A percentile compares a stretch with the other conserved stretches of the same genome.
Evolutionary conservation across 148 eudicot genomes (phyloP).

Genomic region (Silene uniflora): DNA sequence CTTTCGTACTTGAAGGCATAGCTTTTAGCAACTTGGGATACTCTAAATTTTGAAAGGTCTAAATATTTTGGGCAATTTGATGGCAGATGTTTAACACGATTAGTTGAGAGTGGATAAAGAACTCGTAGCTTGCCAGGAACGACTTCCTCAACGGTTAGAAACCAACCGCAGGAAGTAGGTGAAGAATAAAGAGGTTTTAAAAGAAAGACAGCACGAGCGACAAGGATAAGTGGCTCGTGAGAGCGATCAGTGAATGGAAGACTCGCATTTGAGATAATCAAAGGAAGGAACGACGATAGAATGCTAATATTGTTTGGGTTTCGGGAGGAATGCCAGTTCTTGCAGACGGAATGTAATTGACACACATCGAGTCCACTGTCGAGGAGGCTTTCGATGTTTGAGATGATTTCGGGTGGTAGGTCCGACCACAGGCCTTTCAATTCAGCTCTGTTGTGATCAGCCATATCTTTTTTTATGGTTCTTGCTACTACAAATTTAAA

Average conservation of each 20-base stretch:
- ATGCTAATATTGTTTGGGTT: neutral
- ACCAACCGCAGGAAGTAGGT: too few species aligned
- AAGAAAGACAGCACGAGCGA: too few species aligned
- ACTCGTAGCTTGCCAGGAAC: too few species aligned
- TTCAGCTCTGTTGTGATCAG: neutral
- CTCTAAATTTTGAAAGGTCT: too few species aligned
- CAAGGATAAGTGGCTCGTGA: neutral
- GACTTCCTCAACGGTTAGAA: too few species aligned
- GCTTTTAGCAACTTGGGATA: too few species aligned
- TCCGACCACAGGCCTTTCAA: conserved; percentile 2
- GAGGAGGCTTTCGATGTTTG: neutral
- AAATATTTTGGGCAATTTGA: too few species aligned
- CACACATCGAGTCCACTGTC: neutral
- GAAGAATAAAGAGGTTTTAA: too few species aligned
- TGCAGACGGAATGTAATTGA: conserved; percentile 7
- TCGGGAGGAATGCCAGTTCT: conserved; percentile 6
- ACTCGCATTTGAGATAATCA: neutral
- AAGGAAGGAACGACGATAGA: neutral
- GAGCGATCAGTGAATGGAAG: conserved; percentile 6
- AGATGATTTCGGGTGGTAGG: conserved; percentile 4
- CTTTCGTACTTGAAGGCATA: too few species aligned
- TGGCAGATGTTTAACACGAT: too few species aligned
- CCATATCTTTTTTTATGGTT: neutral
- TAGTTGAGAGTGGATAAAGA: too few species aligned
- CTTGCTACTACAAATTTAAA: neutral